phyloP scores from a whole-genome alignment of 805 yeast genomes.

The Ogataea pini region DNA sequence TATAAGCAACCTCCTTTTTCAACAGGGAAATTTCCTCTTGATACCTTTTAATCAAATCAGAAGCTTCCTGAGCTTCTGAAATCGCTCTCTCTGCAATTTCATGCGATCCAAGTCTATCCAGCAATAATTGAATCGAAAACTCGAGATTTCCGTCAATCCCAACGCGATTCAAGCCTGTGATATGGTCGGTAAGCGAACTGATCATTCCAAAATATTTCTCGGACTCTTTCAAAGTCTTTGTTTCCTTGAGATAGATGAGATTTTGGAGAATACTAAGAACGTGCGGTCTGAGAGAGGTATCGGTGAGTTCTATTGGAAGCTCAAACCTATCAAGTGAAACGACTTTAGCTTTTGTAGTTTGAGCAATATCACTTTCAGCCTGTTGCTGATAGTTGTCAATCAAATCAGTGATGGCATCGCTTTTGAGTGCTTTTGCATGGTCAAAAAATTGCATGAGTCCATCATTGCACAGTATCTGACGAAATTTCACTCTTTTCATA shows the following conservation, averaged over 20 bases:
- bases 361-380: conserved; percentile 56
- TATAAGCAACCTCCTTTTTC: conserved; percentile 24
- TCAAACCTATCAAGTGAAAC: conserved; percentile 19
- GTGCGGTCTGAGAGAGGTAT: conserved; percentile 1
- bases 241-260: conserved; percentile 14
- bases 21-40: conserved; percentile 21
- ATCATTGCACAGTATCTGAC: conserved; percentile 59
- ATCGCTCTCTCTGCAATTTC: conserved; percentile 64
- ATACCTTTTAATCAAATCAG: conserved; percentile 30
- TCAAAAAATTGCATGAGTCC: conserved; percentile 56
- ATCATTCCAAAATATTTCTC: conserved; percentile 13
- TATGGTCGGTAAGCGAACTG: conserved; percentile 14
- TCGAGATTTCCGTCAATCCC: conserved; percentile 14
- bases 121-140: conserved; percentile 19
- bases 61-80: conserved; percentile 53
- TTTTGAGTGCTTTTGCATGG: conserved; percentile 52
- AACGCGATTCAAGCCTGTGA: conserved; percentile 10
- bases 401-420: conserved; percentile 63
- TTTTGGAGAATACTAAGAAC: conserved; percentile 13
- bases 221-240: conserved; percentile 10
- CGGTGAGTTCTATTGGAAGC: conserved; percentile 30
- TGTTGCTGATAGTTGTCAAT: conserved; percentile 59
- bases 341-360: conserved; percentile 19
- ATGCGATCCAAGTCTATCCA: conserved; percentile 23
- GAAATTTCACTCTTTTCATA: conserved; percentile 52